These are phyloP conservation scores for Spergularia marina DNA, from an alignment of 148 eudicot genomes.

Conservation along the genomic window DNA sequence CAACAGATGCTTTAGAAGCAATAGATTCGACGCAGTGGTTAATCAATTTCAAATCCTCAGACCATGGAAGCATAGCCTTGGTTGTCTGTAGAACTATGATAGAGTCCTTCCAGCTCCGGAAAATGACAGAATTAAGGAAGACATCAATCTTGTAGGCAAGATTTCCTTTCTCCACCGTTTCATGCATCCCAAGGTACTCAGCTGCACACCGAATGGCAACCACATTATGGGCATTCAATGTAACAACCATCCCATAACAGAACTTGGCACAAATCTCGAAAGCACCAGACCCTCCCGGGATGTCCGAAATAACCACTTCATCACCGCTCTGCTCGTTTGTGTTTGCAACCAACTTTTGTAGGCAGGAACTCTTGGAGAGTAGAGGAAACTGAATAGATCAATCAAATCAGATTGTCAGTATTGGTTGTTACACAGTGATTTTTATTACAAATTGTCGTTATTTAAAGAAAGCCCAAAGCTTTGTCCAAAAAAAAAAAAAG, in stretches of 20 bases:
- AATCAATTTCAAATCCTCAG: constrained; percentile 73
- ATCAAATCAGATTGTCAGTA: constrained; percentile 5
- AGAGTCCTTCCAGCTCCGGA: constrained; percentile 93
- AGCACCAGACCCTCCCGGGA: constrained; percentile 83
- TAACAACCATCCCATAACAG: constrained; percentile 86
- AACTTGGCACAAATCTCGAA: constrained; percentile 93
- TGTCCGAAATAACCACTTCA: constrained; percentile 64
- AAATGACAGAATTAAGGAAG: constrained; percentile 72
- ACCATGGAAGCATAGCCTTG: constrained; percentile 56
- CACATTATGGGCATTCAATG: constrained; percentile 82
- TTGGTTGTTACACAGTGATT: neutral
- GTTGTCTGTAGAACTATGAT: constrained; percentile 78
- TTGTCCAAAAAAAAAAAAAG: no score
- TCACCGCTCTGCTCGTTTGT: constrained; percentile 47
- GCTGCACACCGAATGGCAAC: constrained; percentile 82
- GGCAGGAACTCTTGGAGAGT: constrained; percentile 61
- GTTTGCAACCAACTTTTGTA: constrained; percentile 61
- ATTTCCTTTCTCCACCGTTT: constrained; percentile 87
- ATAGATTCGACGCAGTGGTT: constrained; percentile 62
- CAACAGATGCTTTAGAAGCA: constrained; percentile 72
- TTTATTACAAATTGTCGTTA: neutral
- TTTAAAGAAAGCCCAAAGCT: neutral
- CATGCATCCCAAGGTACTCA: constrained; percentile 90
- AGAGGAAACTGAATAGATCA: constrained; percentile 73
- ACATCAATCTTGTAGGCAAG: constrained; percentile 81